Conservation (phyloP, 2,329 filamentous ascomycete genomes). For the Aspergillus carbonarius region DNA sequence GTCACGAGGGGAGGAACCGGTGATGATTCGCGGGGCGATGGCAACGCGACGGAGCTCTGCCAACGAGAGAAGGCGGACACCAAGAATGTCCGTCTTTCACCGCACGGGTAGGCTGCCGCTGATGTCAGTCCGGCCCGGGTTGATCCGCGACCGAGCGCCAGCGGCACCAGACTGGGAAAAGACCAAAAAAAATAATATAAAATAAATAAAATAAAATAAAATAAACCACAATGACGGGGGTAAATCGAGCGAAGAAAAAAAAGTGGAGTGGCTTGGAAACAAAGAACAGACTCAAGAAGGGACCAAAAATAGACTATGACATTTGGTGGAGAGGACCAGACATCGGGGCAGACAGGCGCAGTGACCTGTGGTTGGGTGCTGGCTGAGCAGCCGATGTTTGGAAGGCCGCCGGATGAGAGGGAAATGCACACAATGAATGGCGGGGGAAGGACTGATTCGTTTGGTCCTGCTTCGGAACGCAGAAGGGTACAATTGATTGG, state of each 20-base stretch:
- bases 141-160: slow-evolving; percentile 19
- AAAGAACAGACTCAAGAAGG: slow-evolving; percentile 7
- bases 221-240: neutral
- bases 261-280: slow-evolving; percentile 11
- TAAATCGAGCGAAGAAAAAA: neutral
- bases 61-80: slow-evolving; percentile 23
- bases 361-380: neutral
- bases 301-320: slow-evolving; percentile 16
- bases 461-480: slow-evolving; percentile 4
- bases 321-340: slow-evolving; percentile 10
- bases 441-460: slow-evolving; percentile 15
- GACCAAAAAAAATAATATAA: neutral
- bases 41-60: slow-evolving; percentile 15
- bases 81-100: slow-evolving; percentile 15
- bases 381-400: slow-evolving; percentile 11
- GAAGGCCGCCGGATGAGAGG: slow-evolving; percentile 16
- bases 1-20: slow-evolving; percentile 17
- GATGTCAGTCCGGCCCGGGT: slow-evolving; percentile 27
- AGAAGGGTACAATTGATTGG: neutral
- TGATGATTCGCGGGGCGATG: slow-evolving; percentile 22
- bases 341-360: neutral
- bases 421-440: slow-evolving; percentile 8
- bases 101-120: slow-evolving; percentile 24
- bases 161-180: slow-evolving; percentile 7
- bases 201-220: neutral